phyloP scores from a whole-genome alignment of 2,329 filamentous ascomycete species.

The Mycogone perniciosa region DNA sequence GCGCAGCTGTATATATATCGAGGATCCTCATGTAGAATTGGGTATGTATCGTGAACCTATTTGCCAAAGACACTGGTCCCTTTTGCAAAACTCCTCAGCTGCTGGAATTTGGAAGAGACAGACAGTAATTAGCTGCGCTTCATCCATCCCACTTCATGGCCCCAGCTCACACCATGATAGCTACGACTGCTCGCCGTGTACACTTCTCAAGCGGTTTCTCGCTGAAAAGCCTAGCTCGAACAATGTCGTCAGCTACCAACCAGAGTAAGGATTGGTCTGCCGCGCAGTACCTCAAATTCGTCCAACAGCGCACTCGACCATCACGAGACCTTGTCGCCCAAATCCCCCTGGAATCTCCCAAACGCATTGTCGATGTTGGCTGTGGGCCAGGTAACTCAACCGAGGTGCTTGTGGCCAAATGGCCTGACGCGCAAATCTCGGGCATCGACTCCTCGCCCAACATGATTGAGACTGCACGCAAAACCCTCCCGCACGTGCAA shows the following conservation, averaged over 20 bases:
- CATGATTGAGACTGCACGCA: constrained; percentile 47
- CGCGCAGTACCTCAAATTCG: constrained; percentile 50
- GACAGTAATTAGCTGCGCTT: neutral
- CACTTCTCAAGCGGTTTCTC: neutral
- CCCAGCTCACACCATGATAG: neutral
- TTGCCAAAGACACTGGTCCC: too few species aligned
- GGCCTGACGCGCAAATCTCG: constrained; percentile 38
- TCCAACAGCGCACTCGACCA: constrained; percentile 45
- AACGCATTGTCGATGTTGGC: constrained; percentile 49
- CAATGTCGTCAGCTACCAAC: constrained; percentile 3
- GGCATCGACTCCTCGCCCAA: constrained; percentile 50
- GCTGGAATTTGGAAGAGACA: neutral
- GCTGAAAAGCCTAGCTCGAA: neutral
- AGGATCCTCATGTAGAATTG: too few species aligned
- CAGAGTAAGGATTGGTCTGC: constrained; percentile 42
- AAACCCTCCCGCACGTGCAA: constrained; percentile 32
- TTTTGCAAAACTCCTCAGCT: too few species aligned
- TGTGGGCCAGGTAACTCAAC: constrained; percentile 57
- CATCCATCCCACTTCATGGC: neutral
- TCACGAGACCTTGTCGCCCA: constrained; percentile 47
- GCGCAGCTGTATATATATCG: too few species aligned
- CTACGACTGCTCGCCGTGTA: neutral
- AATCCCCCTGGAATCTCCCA: constrained; percentile 34
- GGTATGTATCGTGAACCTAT: too few species aligned
- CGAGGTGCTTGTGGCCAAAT: constrained; percentile 38